Base-by-base conservation (phyloP, 2,329 filamentous ascomycete genomes). In the Diaporthe ilicicola region DNA sequence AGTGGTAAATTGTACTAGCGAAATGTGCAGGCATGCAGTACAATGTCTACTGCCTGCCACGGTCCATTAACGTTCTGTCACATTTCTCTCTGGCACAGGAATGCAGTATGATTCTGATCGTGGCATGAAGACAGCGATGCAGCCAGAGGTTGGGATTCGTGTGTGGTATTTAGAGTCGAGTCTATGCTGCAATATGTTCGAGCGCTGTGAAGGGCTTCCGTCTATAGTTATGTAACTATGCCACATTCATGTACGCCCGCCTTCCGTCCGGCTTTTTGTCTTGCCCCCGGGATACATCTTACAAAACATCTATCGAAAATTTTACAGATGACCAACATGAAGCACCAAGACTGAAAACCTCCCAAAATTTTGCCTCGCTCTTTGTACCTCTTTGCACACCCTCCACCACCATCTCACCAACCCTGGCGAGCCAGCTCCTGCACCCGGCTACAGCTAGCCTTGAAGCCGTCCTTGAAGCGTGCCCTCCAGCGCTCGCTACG, bases 371-470 rank as follows among this genome's bases (percentile, higher is more conserved):
- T 39, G 13, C 19, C 32, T 4, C 5, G 46, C n/a, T 51, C 13
- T 24, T 12, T 27, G n/a, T n/a, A n/a, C n/a, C n/a, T n/a, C n/a
- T n/a, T 15, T 12, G 7, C n/a, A n/a, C 8, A 10, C n/a, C 32
- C 48, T 32, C 9, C 19, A 6, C n/a, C 12, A 39, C 1, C 42
- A 5, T 1, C n/a, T 55, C 50, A 97, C 93, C 94, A 96, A 3
- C 94, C 94, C 82, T 96, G 93, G 78, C 84, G 88, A 76, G 89
- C 92, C 82, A 97, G 84, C 79, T 93, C 88, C 77, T 88, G 84
- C 7, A 94, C 93, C 74, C 93, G 85, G 50, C 76, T 79, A 9
- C 93, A 87, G 13, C 90, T 88, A 6, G 87, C 86, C 79, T 84
- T 86, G 81, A 96, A 95, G 4, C 90, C 91, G 39, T 80, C 79